A percentile compares a stretch with the other conserved stretches of the same genome.
Conservation (phyloP, 2,329 filamentous ascomycete species). For the Xylaria arbuscula region DNA sequence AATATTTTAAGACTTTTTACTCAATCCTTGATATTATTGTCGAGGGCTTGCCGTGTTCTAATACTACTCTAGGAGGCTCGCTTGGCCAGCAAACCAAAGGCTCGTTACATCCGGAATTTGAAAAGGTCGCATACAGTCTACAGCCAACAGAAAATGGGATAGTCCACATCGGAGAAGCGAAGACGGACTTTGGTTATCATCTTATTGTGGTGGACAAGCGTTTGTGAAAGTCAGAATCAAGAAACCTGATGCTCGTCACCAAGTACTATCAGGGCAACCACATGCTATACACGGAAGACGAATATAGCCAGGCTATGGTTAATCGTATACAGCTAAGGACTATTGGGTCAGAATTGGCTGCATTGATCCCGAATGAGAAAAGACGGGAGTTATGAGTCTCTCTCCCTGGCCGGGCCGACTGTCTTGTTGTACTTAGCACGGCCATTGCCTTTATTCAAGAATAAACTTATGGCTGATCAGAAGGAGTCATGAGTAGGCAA, state of each 20-base stretch:
- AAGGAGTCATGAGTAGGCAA: no score
- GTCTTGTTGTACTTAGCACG: no score
- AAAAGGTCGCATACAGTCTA: conserved; percentile 76
- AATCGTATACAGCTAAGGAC: no score
- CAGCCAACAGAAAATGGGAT: conserved; percentile 57
- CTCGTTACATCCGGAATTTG: conserved; percentile 74
- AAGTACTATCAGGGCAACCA: no score
- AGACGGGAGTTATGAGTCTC: no score
- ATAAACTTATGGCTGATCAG: no score
- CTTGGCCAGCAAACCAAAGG: conserved; percentile 80
- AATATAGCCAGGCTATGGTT: no score
- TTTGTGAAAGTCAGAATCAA: conserved; percentile 53
- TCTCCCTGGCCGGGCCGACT: no score
- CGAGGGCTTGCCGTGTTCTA: conserved; percentile 23
- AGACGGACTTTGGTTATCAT: conserved; percentile 82
- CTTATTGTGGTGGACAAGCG: conserved; percentile 79
- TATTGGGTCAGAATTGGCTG: no score
- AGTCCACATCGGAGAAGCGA: conserved; percentile 72
- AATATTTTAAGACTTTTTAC: not conserved
- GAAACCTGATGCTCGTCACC: conserved; percentile 3
- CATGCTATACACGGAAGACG: no score
- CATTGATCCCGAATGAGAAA: no score
- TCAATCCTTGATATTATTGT: not conserved
- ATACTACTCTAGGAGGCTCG: conserved; percentile 67
- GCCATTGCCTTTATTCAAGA: no score